phyloP scores from a whole-genome alignment of 2,329 filamentous ascomycete genomes.

The Pestalotiopsis sp. region DNA sequence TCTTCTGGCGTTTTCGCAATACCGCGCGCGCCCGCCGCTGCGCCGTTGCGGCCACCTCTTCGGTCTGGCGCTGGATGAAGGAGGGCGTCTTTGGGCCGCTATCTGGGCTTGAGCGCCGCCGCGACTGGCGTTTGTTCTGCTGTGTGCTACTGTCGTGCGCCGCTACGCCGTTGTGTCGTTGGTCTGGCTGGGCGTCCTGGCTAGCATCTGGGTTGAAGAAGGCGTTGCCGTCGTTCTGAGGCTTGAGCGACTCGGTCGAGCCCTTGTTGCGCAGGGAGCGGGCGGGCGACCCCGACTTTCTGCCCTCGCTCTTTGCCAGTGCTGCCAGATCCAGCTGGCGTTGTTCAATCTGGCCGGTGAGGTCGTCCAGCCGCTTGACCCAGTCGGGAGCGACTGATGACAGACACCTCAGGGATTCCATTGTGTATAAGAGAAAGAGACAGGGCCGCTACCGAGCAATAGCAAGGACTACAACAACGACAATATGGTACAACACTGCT shows the following conservation, averaged over 20 bases:
- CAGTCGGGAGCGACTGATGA: conserved; percentile 59
- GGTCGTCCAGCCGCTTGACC: conserved; percentile 58
- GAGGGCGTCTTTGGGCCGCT: conserved; percentile 36
- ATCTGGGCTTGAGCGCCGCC: conserved; percentile 30
- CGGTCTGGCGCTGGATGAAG: conserved; percentile 39
- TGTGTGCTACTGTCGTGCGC: conserved; percentile 8
- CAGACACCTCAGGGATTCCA: conserved; percentile 58
- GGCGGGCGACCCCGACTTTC: conserved; percentile 31
- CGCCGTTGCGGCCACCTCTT: conserved; percentile 45
- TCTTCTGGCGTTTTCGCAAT: conserved; percentile 50
- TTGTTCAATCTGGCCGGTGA: conserved; percentile 60
- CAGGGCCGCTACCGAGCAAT: not conserved
- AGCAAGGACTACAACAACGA: not conserved
- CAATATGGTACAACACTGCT: not conserved
- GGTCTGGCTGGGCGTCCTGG: conserved; percentile 10
- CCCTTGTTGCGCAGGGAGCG: conserved; percentile 51
- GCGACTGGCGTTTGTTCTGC: conserved; percentile 10
- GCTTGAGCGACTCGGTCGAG: conserved; percentile 54
- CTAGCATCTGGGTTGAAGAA: conserved; percentile 14
- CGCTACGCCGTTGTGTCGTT: not conserved
- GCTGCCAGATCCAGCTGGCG: conserved; percentile 62
- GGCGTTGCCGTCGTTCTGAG: conserved; percentile 42
- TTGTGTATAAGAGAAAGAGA: conserved; percentile 26
- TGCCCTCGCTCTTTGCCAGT: conserved; percentile 32
- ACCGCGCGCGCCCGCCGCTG: conserved; percentile 47